phyloP scores from a whole-genome alignment of 805 yeast species.

The Limtongozyma cylindracea region DNA sequence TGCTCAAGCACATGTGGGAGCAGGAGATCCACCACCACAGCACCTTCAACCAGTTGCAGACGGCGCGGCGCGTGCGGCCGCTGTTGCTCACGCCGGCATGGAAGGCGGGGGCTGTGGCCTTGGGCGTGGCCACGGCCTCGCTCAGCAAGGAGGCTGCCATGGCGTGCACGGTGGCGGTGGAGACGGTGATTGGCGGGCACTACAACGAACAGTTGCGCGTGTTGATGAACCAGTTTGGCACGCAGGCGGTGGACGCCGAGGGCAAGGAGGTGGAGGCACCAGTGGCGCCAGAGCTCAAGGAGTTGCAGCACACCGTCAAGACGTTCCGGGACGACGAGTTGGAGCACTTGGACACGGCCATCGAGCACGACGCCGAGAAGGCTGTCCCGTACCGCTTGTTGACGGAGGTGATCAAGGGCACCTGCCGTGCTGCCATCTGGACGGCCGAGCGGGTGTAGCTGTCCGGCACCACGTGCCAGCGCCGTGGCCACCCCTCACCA shows the following conservation, averaged over 20 bases:
- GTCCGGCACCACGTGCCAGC: too few species aligned
- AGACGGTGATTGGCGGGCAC: conserved; percentile 92
- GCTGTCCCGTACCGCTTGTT: conserved; percentile 82
- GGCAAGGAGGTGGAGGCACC: conserved; percentile 7
- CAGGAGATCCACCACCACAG: conserved; percentile 82
- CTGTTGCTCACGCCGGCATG: conserved; percentile 79
- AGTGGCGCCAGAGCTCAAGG: conserved; percentile 31
- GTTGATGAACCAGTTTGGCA: conserved; percentile 38
- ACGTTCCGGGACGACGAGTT: conserved; percentile 82
- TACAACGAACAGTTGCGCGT: conserved; percentile 76
- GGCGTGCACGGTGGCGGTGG: conserved; percentile 99
- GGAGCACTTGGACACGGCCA: conserved; percentile 87
- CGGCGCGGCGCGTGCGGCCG: conserved; percentile 65
- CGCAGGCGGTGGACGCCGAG: conserved; percentile 10
- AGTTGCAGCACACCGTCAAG: conserved; percentile 35
- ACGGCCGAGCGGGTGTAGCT: conserved; percentile 58
- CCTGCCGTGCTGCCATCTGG: conserved; percentile 78
- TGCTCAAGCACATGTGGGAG: conserved; percentile 92
- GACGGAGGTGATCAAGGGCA: conserved; percentile 65
- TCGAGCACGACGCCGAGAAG: conserved; percentile 72
- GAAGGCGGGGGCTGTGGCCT: conserved; percentile 71
- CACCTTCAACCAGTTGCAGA: conserved; percentile 62
- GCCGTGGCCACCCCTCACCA: too few species aligned
- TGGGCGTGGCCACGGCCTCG: conserved; percentile 74
- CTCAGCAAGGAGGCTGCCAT: conserved; percentile 89